A percentile compares a stretch with the other conserved stretches of the same genome.
Evolutionary conservation across 169 alveolate genomes (phyloP).

Genomic region (Eimeria praecox): DNA sequence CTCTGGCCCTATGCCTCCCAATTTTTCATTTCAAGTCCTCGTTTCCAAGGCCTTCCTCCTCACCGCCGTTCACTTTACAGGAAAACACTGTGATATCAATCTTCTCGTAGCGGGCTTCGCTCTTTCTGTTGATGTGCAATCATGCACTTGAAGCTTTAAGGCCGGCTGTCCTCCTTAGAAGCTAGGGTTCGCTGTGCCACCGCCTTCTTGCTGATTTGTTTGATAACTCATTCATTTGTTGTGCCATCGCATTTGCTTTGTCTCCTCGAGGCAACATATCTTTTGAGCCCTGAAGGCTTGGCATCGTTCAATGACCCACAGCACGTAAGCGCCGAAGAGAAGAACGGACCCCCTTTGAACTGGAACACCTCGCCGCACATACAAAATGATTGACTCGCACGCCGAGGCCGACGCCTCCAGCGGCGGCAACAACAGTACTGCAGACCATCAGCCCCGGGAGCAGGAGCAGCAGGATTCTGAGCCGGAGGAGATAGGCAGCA

Average conservation of each 20-base stretch:
- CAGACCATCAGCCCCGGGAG: background rate
- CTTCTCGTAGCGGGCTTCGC: background rate
- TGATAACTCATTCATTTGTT: background rate
- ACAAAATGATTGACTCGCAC: background rate
- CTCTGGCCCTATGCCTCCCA: background rate
- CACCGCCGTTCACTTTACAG: background rate
- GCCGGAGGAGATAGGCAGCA: background rate
- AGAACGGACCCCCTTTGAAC: background rate
- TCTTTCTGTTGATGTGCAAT: too few relatives aligned
- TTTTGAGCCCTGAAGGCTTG: background rate
- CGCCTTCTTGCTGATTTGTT: background rate
- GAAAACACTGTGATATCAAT: too few relatives aligned
- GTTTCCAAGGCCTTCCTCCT: background rate
- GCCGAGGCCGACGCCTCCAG: background rate
- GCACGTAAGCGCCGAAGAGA: background rate
- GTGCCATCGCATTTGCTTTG: background rate
- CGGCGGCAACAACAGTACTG: background rate
- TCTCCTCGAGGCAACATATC: background rate
- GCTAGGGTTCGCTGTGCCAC: background rate
- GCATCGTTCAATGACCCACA: background rate
- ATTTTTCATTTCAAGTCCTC: background rate
- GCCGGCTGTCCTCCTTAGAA: too few relatives aligned
- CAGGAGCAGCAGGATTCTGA: background rate
- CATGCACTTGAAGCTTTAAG: too few relatives aligned
- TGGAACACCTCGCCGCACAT: background rate